phyloP scores from a whole-genome alignment of 116 monocot species.

The Papilionanthe hybrid region DNA sequence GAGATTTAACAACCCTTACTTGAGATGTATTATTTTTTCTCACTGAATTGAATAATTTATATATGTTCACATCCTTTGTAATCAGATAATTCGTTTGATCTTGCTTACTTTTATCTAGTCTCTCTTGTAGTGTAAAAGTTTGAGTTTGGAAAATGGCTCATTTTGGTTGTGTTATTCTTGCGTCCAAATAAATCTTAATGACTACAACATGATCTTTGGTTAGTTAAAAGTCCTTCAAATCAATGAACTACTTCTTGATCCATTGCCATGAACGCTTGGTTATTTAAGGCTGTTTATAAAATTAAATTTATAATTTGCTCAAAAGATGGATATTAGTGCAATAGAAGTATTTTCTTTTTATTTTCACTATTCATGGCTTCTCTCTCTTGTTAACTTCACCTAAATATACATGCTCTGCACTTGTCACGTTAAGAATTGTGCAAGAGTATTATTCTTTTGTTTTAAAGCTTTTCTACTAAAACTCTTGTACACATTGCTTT shows the following conservation, averaged over 20 bases:
- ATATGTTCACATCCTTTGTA: neutral
- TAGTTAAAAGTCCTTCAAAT: neutral
- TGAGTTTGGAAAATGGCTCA: neutral
- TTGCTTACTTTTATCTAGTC: neutral
- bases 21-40: neutral
- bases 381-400: neutral
- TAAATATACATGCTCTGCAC: too few relatives aligned
- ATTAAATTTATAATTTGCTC: neutral
- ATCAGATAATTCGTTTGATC: neutral
- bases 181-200: neutral
- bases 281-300: neutral
- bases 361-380: neutral
- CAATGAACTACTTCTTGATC: neutral
- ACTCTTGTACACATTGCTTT: conserved; percentile 1
- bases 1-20: neutral
- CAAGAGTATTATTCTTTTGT: neutral
- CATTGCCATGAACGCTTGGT: neutral
- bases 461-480: neutral
- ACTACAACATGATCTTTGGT: neutral
- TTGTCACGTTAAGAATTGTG: neutral
- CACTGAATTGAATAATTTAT: neutral
- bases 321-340: neutral
- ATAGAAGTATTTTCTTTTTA: neutral
- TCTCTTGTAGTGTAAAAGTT: neutral
- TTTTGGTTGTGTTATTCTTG: neutral